Base-by-base conservation (phyloP, 2,329 filamentous ascomycete genomes). In the Colletotrichum costaricense region DNA sequence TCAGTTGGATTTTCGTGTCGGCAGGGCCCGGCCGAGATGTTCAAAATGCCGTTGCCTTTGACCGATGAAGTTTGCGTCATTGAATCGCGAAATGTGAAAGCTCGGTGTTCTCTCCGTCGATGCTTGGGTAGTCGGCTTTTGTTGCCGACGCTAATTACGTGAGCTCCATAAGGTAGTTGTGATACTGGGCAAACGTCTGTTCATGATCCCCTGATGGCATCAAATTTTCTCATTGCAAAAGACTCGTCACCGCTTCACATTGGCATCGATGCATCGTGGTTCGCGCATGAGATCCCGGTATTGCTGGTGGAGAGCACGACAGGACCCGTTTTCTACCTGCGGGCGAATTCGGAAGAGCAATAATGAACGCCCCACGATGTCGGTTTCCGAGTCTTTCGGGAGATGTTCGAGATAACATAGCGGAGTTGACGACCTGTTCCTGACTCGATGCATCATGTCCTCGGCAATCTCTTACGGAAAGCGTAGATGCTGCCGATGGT, bases 311-410 rank as follows among this genome's bases (percentile, higher is more conserved):
- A 56, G 64, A 38, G 22, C 14, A 12, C 16, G 26, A n/a, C 22
- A 24, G 16, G 54, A 54, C n/a, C 7, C 33, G 14, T 14, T 19
- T 33, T 38, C 66, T 42, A 55, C 58, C 26, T 63, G 59, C 66
- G 65, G 69, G 59, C 14, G 14, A 69, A 59, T 16, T 58, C 69
- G 65, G 65, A 64, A 14, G 46, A 14, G 24, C 33, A 60, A 12
- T 5, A 5, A 28, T 19, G n/a, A 38, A 28, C 4, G 62, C 28
- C 65, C 64, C 69, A 52, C 49, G 57, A 63, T 22, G 28, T 72
- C 52, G 28, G 35, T 38, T 62, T 30, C 24, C 28, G 22, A 68
- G 60, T 35, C 19, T 28, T 54, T 22, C 7, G 38, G 38, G 38
- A 42, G 14, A 42, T 42, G 38, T 12, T 42, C 14, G 38, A 42